phyloP scores from a whole-genome alignment of 2,329 filamentous ascomycete genomes.

The Gliomastix tumulicola region DNA sequence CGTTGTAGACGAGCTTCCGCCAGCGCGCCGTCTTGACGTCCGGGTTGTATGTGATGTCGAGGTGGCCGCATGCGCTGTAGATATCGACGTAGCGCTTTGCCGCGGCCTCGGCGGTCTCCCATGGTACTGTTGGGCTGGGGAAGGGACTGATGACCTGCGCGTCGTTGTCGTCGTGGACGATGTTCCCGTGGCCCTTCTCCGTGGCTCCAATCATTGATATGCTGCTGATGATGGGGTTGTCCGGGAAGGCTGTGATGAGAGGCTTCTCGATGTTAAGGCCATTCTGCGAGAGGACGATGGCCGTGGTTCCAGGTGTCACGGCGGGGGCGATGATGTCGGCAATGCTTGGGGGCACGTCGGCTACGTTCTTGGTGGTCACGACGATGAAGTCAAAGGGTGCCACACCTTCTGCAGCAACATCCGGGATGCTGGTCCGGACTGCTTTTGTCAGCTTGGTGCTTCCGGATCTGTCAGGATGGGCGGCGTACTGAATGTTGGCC shows the following conservation, averaged over 20 bases:
- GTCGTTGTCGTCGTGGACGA: conserved; percentile 47
- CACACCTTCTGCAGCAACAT: neutral
- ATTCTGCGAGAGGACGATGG: conserved; percentile 53
- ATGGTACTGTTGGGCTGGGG: conserved; percentile 20
- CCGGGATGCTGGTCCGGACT: neutral
- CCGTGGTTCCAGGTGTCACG: conserved; percentile 40
- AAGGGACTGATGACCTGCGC: conserved; percentile 43
- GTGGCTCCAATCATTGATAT: conserved; percentile 45
- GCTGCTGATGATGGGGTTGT: conserved; percentile 44
- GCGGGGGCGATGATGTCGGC: conserved; percentile 42
- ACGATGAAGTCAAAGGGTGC: conserved; percentile 47
- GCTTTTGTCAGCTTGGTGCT: neutral
- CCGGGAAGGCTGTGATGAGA: conserved; percentile 38
- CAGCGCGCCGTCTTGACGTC: conserved; percentile 35
- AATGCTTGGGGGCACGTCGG: conserved; percentile 41
- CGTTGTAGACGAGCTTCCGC: conserved; percentile 44
- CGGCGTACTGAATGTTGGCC: conserved; percentile 29
- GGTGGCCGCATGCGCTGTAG: conserved; percentile 38
- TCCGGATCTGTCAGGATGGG: neutral
- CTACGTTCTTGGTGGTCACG: conserved; percentile 49
- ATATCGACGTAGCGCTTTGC: conserved; percentile 35
- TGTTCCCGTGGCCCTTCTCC: conserved; percentile 35
- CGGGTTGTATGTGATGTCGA: conserved; percentile 28
- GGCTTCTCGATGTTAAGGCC: conserved; percentile 57
- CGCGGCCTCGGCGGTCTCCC: conserved; percentile 13